A percentile compares a stretch with the other conserved stretches of the same genome.
phyloP scores from a whole-genome alignment of 1,284 basidiomycete genomes.

The Trichosporon coremiiforme region DNA sequence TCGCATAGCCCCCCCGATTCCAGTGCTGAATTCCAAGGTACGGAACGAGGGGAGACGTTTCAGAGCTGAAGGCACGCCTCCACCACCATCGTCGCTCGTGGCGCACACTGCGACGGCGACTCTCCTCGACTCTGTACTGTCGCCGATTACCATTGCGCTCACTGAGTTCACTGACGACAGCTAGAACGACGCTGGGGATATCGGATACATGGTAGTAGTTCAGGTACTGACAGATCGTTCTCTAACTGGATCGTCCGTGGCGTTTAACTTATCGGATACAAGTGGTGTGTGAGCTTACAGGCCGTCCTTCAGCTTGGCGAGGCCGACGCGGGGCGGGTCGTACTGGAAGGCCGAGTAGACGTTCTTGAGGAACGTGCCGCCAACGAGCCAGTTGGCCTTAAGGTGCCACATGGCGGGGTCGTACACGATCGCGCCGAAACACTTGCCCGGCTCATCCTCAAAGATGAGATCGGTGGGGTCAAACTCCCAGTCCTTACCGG shows the following conservation, averaged over 20 bases:
- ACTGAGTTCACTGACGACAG: too few relatives aligned
- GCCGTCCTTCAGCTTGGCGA: constrained; percentile 21
- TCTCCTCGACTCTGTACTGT: too few relatives aligned
- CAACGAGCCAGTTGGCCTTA: constrained; percentile 23
- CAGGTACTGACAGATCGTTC: not conserved
- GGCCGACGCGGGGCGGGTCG: constrained; percentile 23
- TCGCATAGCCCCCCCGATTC: not conserved
- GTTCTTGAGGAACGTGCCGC: constrained; percentile 29
- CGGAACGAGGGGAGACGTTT: not conserved
- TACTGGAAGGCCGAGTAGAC: constrained; percentile 25
- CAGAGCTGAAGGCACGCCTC: not conserved
- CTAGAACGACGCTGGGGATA: too few relatives aligned
- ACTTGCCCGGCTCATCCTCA: not conserved
- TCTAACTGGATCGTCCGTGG: too few relatives aligned
- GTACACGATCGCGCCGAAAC: constrained; percentile 7
- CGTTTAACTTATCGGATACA: not conserved
- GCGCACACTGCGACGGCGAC: too few relatives aligned
- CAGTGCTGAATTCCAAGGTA: not conserved
- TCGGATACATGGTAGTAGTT: too few relatives aligned
- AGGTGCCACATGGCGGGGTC: not conserved
- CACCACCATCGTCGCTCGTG: too few relatives aligned
- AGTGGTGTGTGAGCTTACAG: not conserved
- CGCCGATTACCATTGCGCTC: too few relatives aligned
- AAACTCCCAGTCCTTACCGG: constrained; percentile 14
- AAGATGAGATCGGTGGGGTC: constrained; percentile 17